These are phyloP conservation scores for Amanita pallidorosea DNA, from an alignment of 768 basidiomycete genomes.

Conservation along the genomic window DNA sequence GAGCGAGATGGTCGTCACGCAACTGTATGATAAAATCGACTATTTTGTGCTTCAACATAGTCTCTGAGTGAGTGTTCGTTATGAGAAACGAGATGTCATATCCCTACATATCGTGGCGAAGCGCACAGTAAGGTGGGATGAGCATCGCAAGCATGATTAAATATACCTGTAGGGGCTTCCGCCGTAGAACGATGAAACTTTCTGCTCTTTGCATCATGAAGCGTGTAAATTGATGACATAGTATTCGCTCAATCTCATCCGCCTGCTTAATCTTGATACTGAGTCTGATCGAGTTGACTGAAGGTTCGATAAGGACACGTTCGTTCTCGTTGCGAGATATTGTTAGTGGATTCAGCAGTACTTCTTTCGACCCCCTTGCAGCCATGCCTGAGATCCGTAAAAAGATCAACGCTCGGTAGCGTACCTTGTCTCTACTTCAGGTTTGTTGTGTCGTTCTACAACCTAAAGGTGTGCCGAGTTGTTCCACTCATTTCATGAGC, in stretches of 20 bases:
- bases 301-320: slow-evolving; percentile 93
- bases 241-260: slow-evolving; percentile 94
- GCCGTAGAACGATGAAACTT: slow-evolving; percentile 90
- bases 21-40: slow-evolving; percentile 99
- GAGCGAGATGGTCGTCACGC: slow-evolving; percentile 15
- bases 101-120: slow-evolving; percentile 43
- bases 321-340: slow-evolving; percentile 98
- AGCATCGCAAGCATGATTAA: neutral
- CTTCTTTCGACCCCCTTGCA: slow-evolving; percentile 74
- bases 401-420: neutral
- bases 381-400: slow-evolving; percentile 18
- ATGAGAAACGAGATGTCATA: slow-evolving; percentile 99
- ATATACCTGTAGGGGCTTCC: slow-evolving; percentile 83
- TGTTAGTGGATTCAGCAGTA: slow-evolving; percentile 83
- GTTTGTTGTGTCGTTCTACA: slow-evolving; percentile 95
- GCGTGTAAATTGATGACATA: slow-evolving; percentile 96
- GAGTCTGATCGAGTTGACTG: slow-evolving; percentile 92
- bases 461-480: slow-evolving; percentile 39
- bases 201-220: slow-evolving; percentile 99
- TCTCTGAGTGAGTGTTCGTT: slow-evolving; percentile 93
- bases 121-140: neutral
- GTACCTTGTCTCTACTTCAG: slow-evolving; percentile 86
- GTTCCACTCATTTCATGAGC: neutral
- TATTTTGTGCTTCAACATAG: slow-evolving; percentile 99
- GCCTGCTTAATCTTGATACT: slow-evolving; percentile 99